Evolutionary conservation across 768 basidiomycete species (phyloP), one percentile per base, ranked within the genome.

Genomic region (Collybia sordida): DNA sequence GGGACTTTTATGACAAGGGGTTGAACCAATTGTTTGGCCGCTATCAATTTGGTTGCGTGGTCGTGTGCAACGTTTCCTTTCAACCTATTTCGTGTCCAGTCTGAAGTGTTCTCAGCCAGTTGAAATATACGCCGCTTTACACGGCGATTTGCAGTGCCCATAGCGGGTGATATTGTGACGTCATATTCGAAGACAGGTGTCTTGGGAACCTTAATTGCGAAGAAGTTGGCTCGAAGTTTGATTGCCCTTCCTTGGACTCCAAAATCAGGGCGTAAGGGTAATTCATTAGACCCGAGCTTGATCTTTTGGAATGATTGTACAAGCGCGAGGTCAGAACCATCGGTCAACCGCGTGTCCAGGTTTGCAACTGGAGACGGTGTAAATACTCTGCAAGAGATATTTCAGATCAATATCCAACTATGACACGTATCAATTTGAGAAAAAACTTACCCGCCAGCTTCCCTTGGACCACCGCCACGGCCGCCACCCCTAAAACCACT

Each of bases 161-260:
- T 70, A n/a, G 69, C 64, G 0, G 84, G 83, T 5, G 72, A 64
- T 25, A 86, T 80, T 1, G 74, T 59, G 14, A 88, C 77, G 50
- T 78, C 74, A 59, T 89, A 90, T 50, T 90, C 87, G 59, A 73
- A 82, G 7, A 83, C 57, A 2, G 74, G 65, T 0, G 69, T 72
- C 34, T 78, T 75, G 1, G 75, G 74, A 8, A 81, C 63, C 41
- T 70, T 72, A 22, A 89, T 71, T 0, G 84, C 74, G 64, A 88
- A 88, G 69, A 83, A 87, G 57, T 89, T 90, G 40, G 85, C 74
- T 6, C 88, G 75, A 14, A 88, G 62, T 38, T 70, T 77, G 58
- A 83, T 72, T 8, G 63, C 35, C 31, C 52, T 71, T 8, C 85
- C 85, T 1, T 54, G 55, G 0, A 70, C 80, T 0, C 86, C 85